A percentile compares a stretch with the other conserved stretches of the same genome.
phyloP scores from a whole-genome alignment of 108 stramenopile species.

The Pseudonitzschia multiseries region DNA sequence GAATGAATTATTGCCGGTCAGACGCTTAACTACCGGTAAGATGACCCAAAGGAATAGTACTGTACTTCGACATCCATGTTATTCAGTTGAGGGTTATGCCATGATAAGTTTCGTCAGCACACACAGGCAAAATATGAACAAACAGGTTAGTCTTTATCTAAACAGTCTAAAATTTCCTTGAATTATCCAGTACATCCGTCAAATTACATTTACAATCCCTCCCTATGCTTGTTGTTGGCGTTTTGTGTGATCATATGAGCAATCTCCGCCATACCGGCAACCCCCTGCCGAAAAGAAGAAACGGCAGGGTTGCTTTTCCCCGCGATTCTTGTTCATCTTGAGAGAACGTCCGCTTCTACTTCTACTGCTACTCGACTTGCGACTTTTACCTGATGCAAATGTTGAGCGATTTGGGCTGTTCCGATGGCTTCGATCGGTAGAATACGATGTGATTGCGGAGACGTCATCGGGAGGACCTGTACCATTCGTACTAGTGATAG shows the following conservation, averaged over 20 bases:
- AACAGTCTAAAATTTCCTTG: too few species aligned
- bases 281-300: slow-evolving; percentile 45
- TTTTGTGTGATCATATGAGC: slow-evolving; percentile 33
- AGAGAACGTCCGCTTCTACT: slow-evolving; percentile 6
- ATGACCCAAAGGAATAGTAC: too few species aligned
- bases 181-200: too few species aligned
- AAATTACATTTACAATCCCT: background rate
- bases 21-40: too few species aligned
- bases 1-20: too few species aligned
- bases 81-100: too few species aligned
- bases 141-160: too few species aligned
- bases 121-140: too few species aligned
- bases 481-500: background rate
- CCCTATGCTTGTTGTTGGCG: background rate
- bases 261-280: slow-evolving; percentile 47
- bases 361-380: background rate
- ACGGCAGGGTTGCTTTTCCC: slow-evolving; percentile 24
- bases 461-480: slow-evolving; percentile 5
- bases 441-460: slow-evolving; percentile 6
- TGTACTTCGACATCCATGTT: too few species aligned
- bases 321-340: background rate
- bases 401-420: background rate
- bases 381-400: background rate
- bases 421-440: background rate
- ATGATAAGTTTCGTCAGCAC: too few species aligned